Evolutionary conservation across 805 yeast genomes (phyloP), one percentile per base, ranked within the genome.

Genomic region (Tetrapisispora arboricola): DNA sequence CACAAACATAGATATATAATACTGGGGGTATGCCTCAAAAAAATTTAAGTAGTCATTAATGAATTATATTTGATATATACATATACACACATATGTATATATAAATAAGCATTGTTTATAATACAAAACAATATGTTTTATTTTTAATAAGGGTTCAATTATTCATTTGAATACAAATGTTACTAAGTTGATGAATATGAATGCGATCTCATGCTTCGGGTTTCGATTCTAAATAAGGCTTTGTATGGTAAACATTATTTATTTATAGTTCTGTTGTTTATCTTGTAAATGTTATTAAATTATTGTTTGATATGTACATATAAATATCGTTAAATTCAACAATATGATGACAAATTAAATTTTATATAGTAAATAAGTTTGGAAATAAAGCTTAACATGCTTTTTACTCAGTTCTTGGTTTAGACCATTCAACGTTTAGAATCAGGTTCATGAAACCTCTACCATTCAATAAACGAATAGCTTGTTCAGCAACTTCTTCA

Each of bases 381-480:
- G n/a, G n/a, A n/a, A n/a, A n/a, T n/a, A n/a, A n/a, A n/a, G n/a
- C n/a, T n/a, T n/a, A n/a, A n/a, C 11, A 21, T 29, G 4, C 13
- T n/a, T 29, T 18, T 24, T 19, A 17, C 4, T 26, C 21, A 15
- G 17, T 43, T 47, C 56, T 60, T 49, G 64, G 76, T 57, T 71
- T 76, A 28, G 79, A 73, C 74, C 75, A 75, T 49, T 75, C 81
- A 47, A 75, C 73, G 50, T 68, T 72, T 64, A 83, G 71, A 60
- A 90, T 87, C 75, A 90, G 72, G 57, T 80, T 83, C 75, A 82
- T 84, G 74, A 82, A 83, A 73, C 96, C 95, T 70, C 78, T 82
- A 57, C 96, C 96, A 63, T 92, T 73, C 65, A 87, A 73, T 47
- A 61, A 60, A 47, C 82, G 78, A 65, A 82, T 69, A 39, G 96